Evolutionary conservation across 129 eudicot genomes (phyloP), one percentile per base, ranked within the genome.

Genomic region (Pseudognaphalium luteoalbum): DNA sequence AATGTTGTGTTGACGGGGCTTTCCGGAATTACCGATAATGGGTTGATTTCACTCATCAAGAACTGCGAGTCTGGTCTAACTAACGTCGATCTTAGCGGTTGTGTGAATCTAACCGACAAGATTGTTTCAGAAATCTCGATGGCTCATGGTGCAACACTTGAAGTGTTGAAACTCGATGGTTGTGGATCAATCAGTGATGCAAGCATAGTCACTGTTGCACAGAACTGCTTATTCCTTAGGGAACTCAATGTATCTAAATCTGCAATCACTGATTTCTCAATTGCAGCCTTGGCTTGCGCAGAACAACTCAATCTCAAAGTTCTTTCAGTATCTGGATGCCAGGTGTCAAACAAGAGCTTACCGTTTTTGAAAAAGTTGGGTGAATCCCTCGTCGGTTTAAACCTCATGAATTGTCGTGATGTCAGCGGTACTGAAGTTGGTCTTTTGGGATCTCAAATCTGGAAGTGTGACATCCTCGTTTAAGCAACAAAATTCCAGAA

Each of bases 181-280:
- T 92, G 97, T 76, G 69, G 76, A 22, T 32, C 73, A 25, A 65
- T 92, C 51, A 89, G 87, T 47, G 93, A 92, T 67, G 72, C 85
- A 33, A 83, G 91, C 56, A 69, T 89, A 79, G 81, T 81, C 20
- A 78, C 91, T 2, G 76, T 92, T 66, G 85, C 90, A 5, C 82
- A 78, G 15, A 82, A 87, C 37, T 93, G 98, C 71, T 74, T 50
- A 6, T 29, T 84, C 11, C 81, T 93, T 9, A 73, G 70, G 35
- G 98, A 90, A 28, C 91, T 93, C 9, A 85, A 93, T 66, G 82
- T 93, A 66, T 88, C 97, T 2, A 77, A 80, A 50, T 88, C 89
- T 42, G 78, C 56, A 1, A 79, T 93, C 28, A 80, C 97, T 3
- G 90, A 93, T 77, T 70, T 71, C 8, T 93, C 96, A 25, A 80